Evolutionary conservation across 345 rosid genomes (phyloP).

Genomic region (Atalantia buxifolia): DNA sequence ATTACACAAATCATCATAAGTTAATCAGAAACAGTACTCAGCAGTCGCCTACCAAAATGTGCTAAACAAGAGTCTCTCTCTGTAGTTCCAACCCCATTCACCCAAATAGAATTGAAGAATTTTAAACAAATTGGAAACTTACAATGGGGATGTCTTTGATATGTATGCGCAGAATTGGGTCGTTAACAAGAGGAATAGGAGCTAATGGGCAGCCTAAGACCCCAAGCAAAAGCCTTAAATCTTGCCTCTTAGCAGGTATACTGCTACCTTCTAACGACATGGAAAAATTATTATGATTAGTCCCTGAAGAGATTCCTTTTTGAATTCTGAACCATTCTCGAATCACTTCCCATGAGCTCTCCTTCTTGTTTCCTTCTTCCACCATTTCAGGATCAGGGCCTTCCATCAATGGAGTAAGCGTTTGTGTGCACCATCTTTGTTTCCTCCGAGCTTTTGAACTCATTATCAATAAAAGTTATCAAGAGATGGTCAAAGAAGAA

Average conservation of each 20-base stretch:
- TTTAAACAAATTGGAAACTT: conserved; percentile 20
- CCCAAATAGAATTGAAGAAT: too few species aligned
- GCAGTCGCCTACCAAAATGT: not conserved
- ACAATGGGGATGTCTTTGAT: conserved; percentile 67
- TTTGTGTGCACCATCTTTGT: conserved; percentile 66
- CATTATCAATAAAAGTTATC: conserved; percentile 9
- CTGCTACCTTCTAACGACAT: conserved; percentile 30
- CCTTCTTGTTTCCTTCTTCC: conserved; percentile 65
- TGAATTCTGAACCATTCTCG: conserved; percentile 93
- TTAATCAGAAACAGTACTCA: not conserved
- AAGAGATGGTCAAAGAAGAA: not conserved
- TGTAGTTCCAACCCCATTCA: too few species aligned
- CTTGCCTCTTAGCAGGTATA: conserved; percentile 56
- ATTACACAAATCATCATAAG: not conserved
- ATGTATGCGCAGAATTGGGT: conserved; percentile 36
- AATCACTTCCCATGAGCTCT: conserved; percentile 83
- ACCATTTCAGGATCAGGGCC: conserved; percentile 94
- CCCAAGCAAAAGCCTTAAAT: conserved; percentile 76
- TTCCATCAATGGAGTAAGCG: conserved; percentile 86
- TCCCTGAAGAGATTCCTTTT: conserved; percentile 40
- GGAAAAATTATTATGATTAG: conserved; percentile 9
- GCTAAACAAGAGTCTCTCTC: too few species aligned
- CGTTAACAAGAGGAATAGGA: conserved; percentile 59
- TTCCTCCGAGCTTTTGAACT: conserved; percentile 45
- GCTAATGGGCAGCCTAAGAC: conserved; percentile 93